Evolutionary conservation across 768 basidiomycete species (phyloP).

Genomic region (Rickenella mellea): DNA sequence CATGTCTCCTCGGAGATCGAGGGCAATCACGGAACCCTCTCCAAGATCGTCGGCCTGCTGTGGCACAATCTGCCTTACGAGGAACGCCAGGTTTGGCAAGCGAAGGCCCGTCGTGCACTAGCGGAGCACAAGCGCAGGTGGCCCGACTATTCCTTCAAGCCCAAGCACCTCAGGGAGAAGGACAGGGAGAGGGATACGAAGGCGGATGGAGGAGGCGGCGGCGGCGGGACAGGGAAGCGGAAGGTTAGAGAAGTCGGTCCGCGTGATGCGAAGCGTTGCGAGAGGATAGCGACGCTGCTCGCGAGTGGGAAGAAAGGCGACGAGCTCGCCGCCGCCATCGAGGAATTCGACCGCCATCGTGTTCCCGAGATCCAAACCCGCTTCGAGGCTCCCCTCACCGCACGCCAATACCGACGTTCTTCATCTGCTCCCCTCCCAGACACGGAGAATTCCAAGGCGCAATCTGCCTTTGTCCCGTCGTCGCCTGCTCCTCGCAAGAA

Average conservation of each 20-base stretch:
- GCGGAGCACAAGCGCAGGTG: constrained; percentile 65
- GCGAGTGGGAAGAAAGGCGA: constrained; percentile 29
- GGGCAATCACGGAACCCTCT: constrained; percentile 75
- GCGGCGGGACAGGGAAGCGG: constrained; percentile 34
- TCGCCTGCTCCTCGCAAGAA: too few relatives aligned
- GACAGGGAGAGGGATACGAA: neutral
- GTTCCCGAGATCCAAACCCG: neutral
- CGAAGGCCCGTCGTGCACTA: constrained; percentile 61
- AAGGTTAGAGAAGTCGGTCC: constrained; percentile 54
- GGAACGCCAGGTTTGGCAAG: constrained; percentile 72
- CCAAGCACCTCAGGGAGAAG: constrained; percentile 41
- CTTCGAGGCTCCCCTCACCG: neutral
- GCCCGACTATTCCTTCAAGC: constrained; percentile 69
- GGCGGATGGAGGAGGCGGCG: constrained; percentile 12
- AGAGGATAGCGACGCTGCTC: constrained; percentile 57
- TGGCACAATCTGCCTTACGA: constrained; percentile 72
- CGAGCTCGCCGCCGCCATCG: constrained; percentile 23
- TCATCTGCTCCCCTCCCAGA: neutral
- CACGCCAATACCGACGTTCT: neutral
- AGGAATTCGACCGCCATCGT: constrained; percentile 1
- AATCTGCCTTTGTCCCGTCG: too few relatives aligned
- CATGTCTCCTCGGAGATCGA: constrained; percentile 71
- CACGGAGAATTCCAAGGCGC: neutral
- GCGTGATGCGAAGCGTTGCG: constrained; percentile 55
- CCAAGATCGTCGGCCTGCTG: constrained; percentile 77